A percentile compares a stretch with the other conserved stretches of the same genome.
phyloP scores from a whole-genome alignment of 345 rosid genomes.

The Brassica incana region DNA sequence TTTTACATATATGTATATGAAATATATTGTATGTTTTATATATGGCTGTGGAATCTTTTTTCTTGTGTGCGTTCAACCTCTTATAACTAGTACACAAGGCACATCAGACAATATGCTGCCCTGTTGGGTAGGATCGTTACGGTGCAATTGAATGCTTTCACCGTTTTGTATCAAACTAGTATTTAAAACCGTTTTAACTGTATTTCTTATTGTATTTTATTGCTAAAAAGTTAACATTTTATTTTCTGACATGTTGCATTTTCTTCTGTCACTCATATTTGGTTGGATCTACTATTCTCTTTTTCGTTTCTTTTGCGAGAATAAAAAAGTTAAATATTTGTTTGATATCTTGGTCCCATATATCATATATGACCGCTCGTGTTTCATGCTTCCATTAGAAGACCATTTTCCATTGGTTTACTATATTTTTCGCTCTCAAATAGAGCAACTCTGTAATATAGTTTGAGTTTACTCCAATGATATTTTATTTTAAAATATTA shows the following conservation, averaged over 20 bases:
- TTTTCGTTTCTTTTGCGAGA: neutral
- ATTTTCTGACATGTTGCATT: neutral
- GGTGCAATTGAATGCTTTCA: neutral
- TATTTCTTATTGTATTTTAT: neutral
- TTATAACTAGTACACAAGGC: neutral
- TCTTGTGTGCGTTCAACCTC: neutral
- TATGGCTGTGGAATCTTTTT: neutral
- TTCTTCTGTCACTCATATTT: neutral
- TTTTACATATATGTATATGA: neutral
- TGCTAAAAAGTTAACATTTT: neutral
- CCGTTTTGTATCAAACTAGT: neutral
- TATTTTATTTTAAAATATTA: too few relatives aligned
- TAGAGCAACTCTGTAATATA: too few relatives aligned
- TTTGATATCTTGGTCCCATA: neutral
- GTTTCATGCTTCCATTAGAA: constrained; percentile 19
- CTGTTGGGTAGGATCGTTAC: neutral
- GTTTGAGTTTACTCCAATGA: too few relatives aligned
- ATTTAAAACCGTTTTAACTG: too few relatives aligned
- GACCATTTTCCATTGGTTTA: too few relatives aligned
- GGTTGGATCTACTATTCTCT: neutral
- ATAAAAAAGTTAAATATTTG: neutral
- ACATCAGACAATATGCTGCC: neutral
- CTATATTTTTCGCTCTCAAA: too few relatives aligned
- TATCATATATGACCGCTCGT: neutral
- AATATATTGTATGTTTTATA: neutral